Base-by-base conservation (phyloP, 495 filamentous ascomycete genomes). In the Aspergillus diversus region DNA sequence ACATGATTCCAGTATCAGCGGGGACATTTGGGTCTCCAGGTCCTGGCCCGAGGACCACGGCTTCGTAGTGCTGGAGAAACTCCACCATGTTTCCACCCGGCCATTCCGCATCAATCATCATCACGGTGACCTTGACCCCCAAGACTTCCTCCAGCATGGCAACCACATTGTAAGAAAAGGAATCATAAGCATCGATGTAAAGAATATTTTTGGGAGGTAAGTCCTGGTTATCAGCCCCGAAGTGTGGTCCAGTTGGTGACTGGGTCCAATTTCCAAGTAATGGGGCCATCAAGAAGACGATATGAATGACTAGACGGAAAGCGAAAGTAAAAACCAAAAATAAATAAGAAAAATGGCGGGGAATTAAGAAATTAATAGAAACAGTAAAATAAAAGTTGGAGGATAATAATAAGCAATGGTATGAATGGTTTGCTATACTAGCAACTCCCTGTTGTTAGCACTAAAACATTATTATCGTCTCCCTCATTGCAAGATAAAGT, bases 101-200 rank as follows among this genome's bases (percentile, higher is more conserved):
- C 77, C 79, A 82, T 80, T 79, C 55, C 47, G 72, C 66, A 68
- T 95, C 91, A 65, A 93, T 93, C 59, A 85, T 86, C 61, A 96
- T 81, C 12, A 88, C 83, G 7, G 84, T 86, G 52, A 97, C 89
- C 27, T 86, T 77, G 32, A 83, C 91, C 53, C 77, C 73, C 9
- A 92, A 77, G 15, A 80, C 79, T 8, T 89, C 85, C 63, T 87
- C 80, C 16, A 97, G 82, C 66, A 95, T 86, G 15, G 88, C 83
- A 49, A 93, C 84, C 62, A 97, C 93, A 79, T 97, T 97, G 77
- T 96, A 91, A 48, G 93, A 89, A 78, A 97, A 97, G 57, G 93
- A 97, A 76, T 97, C 95, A 69, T 96, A 96, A 56, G 93, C 92
- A 71, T 99, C 95, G 48, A 99, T 76, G 73, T 95, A 93, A 49